Percentiles rank a stretch among this genome's conserved stretches.
Evolutionary conservation across 2,329 filamentous ascomycete genomes (phyloP).

Genomic region (Trichoderma koningii): DNA sequence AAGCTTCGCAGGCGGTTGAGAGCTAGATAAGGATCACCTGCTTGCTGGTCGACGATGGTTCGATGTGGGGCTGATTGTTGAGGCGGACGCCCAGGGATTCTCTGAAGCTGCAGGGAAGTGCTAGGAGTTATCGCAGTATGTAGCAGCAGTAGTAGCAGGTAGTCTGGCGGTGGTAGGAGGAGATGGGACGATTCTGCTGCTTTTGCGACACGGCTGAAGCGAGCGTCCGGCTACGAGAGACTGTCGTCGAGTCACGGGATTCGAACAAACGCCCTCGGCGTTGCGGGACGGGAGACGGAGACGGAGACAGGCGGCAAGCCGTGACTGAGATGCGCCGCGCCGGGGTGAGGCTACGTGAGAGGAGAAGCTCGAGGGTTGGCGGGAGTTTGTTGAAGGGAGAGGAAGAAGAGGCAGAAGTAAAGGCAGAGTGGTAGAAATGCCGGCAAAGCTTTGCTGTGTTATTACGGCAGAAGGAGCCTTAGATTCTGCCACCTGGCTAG

Average conservation of each 20-base stretch:
- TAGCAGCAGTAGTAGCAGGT: not conserved
- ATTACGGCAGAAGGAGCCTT: conserved; percentile 23
- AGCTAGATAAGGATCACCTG: conserved; percentile 23
- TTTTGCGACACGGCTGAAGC: conserved; percentile 12
- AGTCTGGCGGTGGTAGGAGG: not conserved
- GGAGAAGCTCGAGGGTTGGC: not conserved
- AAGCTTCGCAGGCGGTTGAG: conserved; percentile 13
- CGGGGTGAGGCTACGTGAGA: conserved; percentile 12
- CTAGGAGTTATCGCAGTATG: no score
- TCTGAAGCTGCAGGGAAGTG: conserved; percentile 20
- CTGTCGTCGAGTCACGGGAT: not conserved
- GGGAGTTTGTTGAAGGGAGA: conserved; percentile 23
- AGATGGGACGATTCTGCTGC: not conserved
- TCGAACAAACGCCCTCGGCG: not conserved
- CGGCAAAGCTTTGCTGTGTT: not conserved
- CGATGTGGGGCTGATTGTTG: conserved; percentile 24
- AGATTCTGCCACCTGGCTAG: conserved; percentile 24
- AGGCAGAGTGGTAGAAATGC: conserved; percentile 12
- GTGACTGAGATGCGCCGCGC: not conserved
- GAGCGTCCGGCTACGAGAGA: conserved; percentile 17
- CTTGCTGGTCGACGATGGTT: conserved; percentile 24
- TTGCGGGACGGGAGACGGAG: not conserved
- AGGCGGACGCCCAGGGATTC: conserved; percentile 21
- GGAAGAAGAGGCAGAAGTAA: conserved; percentile 10
- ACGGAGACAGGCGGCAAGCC: not conserved